Percentiles rank a stretch among this genome's conserved stretches.
phyloP scores from a whole-genome alignment of 768 basidiomycete species.

The Leucocoprinus leucothites region DNA sequence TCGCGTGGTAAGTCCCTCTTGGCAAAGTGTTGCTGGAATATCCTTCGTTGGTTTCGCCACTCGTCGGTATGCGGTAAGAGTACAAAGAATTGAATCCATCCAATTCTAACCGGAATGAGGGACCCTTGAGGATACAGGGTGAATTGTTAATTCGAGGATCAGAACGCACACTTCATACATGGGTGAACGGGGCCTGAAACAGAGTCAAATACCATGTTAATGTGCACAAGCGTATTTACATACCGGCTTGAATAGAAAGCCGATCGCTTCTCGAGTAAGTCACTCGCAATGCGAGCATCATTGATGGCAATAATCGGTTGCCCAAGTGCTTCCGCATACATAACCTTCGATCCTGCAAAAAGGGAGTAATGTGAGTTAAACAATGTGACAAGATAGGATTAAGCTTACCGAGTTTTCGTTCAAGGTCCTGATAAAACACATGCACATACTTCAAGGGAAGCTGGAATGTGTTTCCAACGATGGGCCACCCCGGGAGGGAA shows the following conservation, averaged over 20 bases:
- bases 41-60: too few relatives aligned
- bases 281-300: conserved; percentile 37
- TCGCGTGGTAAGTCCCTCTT: too few relatives aligned
- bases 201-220: background rate
- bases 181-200: background rate
- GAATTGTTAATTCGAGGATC: background rate
- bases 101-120: background rate
- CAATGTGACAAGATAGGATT: too few relatives aligned
- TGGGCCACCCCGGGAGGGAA: conserved; percentile 10
- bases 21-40: too few relatives aligned
- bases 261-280: conserved; percentile 58
- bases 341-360: conserved; percentile 32
- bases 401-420: conserved; percentile 13
- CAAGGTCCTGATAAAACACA: conserved; percentile 4
- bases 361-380: background rate
- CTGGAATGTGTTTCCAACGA: conserved; percentile 14
- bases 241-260: conserved; percentile 52
- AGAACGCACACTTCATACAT: conserved; percentile 14
- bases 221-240: background rate
- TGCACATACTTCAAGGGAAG: conserved; percentile 6
- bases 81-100: too few relatives aligned
- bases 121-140: background rate
- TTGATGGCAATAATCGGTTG: conserved; percentile 38
- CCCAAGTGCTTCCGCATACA: conserved; percentile 49
- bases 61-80: too few relatives aligned